Evolutionary conservation across 2,329 filamentous ascomycete genomes (phyloP).

Genomic region (Shiraia bambusicola): DNA sequence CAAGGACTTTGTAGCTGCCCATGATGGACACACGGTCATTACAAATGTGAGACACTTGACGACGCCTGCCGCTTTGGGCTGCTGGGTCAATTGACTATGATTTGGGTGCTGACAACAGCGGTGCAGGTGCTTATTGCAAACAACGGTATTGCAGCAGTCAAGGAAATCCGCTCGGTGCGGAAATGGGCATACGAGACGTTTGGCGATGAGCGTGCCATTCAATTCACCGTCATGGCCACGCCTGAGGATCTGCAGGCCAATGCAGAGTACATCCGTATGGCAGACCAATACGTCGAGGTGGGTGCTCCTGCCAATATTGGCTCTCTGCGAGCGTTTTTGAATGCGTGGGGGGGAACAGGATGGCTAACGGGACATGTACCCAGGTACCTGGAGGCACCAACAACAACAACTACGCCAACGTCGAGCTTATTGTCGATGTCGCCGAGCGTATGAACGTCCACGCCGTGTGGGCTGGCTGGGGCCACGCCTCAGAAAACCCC

Average conservation of each 20-base stretch:
- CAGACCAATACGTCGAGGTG: slow-evolving; percentile 95
- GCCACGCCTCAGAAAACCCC: slow-evolving; percentile 97
- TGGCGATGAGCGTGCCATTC: slow-evolving; percentile 95
- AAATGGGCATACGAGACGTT: slow-evolving; percentile 99
- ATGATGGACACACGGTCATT: slow-evolving; percentile 96
- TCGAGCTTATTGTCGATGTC: slow-evolving; percentile 97
- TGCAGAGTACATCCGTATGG: slow-evolving; percentile 99
- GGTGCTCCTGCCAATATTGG: slow-evolving; percentile 17
- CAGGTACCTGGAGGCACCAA: slow-evolving; percentile 94
- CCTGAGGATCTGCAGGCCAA: slow-evolving; percentile 97
- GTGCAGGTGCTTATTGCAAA: slow-evolving; percentile 93
- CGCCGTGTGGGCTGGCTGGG: slow-evolving; percentile 97
- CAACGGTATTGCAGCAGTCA: slow-evolving; percentile 99
- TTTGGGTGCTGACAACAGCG: slow-evolving; percentile 20
- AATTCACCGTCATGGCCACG: slow-evolving; percentile 99
- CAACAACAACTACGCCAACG: slow-evolving; percentile 99
- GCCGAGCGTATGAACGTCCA: slow-evolving; percentile 98
- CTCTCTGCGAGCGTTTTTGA: background rate
- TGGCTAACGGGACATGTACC: slow-evolving; percentile 20
- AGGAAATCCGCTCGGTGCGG: slow-evolving; percentile 97
- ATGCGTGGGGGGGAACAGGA: background rate
- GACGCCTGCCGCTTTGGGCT: background rate
- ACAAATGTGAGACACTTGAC: slow-evolving; percentile 72
- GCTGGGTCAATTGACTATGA: background rate
- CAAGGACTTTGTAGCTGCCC: slow-evolving; percentile 89